These are phyloP conservation scores for Colletotrichum somersetense DNA, from an alignment of 2,329 filamentous ascomycete genomes.

Conservation along the genomic window DNA sequence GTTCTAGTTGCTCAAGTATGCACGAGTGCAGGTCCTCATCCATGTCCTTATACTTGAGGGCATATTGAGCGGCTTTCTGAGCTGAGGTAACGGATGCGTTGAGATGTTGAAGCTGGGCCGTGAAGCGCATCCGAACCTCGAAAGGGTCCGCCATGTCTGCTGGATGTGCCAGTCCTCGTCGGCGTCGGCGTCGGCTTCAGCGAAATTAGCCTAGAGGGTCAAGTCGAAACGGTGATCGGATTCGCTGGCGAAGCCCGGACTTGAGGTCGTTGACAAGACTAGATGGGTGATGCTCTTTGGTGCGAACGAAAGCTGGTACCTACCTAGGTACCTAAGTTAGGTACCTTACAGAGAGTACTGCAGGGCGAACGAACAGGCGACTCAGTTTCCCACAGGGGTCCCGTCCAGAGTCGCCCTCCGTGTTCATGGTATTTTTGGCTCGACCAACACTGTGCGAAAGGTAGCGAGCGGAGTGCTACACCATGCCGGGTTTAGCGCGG, in stretches of 20 bases:
- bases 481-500: background rate
- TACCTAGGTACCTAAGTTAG: background rate
- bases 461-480: background rate
- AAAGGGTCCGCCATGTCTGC: slow-evolving; percentile 82
- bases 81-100: slow-evolving; percentile 91
- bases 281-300: slow-evolving; percentile 10
- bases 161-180: background rate
- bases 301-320: slow-evolving; percentile 4
- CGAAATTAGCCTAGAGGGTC: too few relatives aligned
- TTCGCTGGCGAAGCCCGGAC: background rate
- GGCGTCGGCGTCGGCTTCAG: background rate
- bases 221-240: background rate
- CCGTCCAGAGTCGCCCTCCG: background rate
- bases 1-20: slow-evolving; percentile 94
- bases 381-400: slow-evolving; percentile 27
- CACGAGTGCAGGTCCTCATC: slow-evolving; percentile 98
- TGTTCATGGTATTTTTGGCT: background rate
- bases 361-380: background rate
- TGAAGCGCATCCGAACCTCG: slow-evolving; percentile 98
- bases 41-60: slow-evolving; percentile 92
- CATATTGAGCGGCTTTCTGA: slow-evolving; percentile 94
- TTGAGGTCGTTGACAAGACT: slow-evolving; percentile 3
- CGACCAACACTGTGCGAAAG: slow-evolving; percentile 19
- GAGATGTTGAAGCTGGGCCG: slow-evolving; percentile 86
- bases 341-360: too few relatives aligned